phyloP scores from a whole-genome alignment of 2,329 filamentous ascomycete species.

The Davidsoniella virescens region DNA sequence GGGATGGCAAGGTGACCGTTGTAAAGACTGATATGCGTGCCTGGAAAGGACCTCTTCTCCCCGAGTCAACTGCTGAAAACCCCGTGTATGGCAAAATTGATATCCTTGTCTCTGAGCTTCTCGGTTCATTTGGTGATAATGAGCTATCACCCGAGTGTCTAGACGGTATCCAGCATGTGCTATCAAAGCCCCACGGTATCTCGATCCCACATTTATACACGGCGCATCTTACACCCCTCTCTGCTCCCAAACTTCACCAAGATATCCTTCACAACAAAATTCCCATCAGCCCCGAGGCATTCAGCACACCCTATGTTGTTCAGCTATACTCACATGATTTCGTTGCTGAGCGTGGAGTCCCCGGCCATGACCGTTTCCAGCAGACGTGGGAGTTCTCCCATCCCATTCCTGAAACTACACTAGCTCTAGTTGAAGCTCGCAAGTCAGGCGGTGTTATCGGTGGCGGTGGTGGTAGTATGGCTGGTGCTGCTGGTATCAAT shows the following conservation, averaged over 20 bases:
- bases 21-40: constrained; percentile 95
- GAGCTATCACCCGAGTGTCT: constrained; percentile 93
- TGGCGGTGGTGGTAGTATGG: constrained; percentile 56
- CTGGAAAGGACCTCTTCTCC: constrained; percentile 66
- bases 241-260: constrained; percentile 68
- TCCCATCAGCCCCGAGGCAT: constrained; percentile 49
- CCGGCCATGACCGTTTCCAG: constrained; percentile 48
- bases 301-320: constrained; percentile 88
- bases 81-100: constrained; percentile 55
- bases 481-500: constrained; percentile 65
- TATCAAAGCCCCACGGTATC: constrained; percentile 65
- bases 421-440: constrained; percentile 38
- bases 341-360: constrained; percentile 45
- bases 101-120: constrained; percentile 82
- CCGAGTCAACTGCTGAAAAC: constrained; percentile 25
- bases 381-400: constrained; percentile 69
- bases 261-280: constrained; percentile 51
- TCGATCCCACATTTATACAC: constrained; percentile 91
- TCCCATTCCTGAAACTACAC: constrained; percentile 44
- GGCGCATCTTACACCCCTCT: constrained; percentile 81
- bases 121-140: constrained; percentile 93
- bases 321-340: constrained; percentile 83
- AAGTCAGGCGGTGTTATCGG: constrained; percentile 47
- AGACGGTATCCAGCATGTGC: constrained; percentile 82
- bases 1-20: constrained; percentile 65